A percentile compares a stretch with the other conserved stretches of the same genome.
phyloP scores from a whole-genome alignment of 192 early-diverging fungal species.

The Helicostylum pulchrum region DNA sequence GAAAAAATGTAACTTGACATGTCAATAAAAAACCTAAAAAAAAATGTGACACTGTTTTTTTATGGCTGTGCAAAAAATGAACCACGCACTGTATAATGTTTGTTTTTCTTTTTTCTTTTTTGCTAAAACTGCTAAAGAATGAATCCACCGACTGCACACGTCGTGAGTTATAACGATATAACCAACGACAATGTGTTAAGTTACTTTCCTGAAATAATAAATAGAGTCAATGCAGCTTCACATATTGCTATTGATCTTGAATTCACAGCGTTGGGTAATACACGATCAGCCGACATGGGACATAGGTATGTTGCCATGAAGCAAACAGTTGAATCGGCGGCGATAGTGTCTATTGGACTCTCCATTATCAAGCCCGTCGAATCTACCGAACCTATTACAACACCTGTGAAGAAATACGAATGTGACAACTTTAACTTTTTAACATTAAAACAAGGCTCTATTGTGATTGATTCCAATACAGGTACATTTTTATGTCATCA shows the following conservation, averaged over 20 bases:
- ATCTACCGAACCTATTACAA: background rate
- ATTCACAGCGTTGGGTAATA: constrained; percentile 77
- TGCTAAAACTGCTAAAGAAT: no score
- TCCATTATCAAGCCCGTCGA: constrained; percentile 46
- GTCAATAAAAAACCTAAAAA: no score
- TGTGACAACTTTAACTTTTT: constrained; percentile 57
- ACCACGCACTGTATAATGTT: no score
- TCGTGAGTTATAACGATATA: constrained; percentile 57
- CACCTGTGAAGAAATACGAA: background rate
- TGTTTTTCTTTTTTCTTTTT: no score
- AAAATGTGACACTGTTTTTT: no score
- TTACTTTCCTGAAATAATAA: constrained; percentile 45
- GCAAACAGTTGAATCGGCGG: constrained; percentile 67
- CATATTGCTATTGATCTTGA: constrained; percentile 90
- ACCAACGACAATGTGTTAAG: constrained; percentile 56
- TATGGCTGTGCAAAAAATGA: no score
- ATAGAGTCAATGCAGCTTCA: constrained; percentile 49
- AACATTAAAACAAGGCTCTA: constrained; percentile 22
- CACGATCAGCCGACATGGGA: constrained; percentile 63
- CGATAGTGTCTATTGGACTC: constrained; percentile 83
- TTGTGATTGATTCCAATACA: constrained; percentile 67
- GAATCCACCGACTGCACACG: no score
- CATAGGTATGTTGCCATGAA: constrained; percentile 75
- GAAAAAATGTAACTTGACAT: no score
- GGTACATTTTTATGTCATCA: constrained; percentile 78